A percentile compares a stretch with the other conserved stretches of the same genome.
phyloP scores from a whole-genome alignment of 192 early-diverging fungal species.

The Linnemannia zychae region DNA sequence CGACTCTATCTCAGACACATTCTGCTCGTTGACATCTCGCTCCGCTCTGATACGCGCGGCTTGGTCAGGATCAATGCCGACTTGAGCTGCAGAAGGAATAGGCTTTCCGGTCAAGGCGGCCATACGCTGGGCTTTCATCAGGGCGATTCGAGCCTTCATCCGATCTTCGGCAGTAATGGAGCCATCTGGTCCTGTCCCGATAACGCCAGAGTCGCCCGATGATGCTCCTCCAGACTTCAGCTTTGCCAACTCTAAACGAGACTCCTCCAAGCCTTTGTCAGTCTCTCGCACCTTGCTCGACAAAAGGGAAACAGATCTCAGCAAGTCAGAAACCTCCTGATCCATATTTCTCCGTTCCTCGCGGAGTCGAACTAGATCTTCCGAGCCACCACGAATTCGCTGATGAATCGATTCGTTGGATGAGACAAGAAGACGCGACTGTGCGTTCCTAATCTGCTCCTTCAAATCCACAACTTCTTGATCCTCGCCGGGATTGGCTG shows the following conservation, averaged over 20 bases:
- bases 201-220: slow-evolving; percentile 37
- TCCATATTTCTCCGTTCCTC: slow-evolving; percentile 65
- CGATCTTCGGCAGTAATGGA: slow-evolving; percentile 65
- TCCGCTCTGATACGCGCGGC: slow-evolving; percentile 54
- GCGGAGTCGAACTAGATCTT: slow-evolving; percentile 59
- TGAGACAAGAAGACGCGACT: slow-evolving; percentile 34
- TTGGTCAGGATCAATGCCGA: slow-evolving; percentile 61
- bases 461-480: slow-evolving; percentile 61
- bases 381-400: slow-evolving; percentile 43
- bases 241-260: slow-evolving; percentile 58
- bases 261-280: slow-evolving; percentile 60
- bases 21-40: slow-evolving; percentile 57
- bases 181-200: slow-evolving; percentile 67
- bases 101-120: slow-evolving; percentile 63
- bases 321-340: slow-evolving; percentile 56
- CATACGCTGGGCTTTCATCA: slow-evolving; percentile 66
- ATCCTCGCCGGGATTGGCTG: slow-evolving; percentile 35
- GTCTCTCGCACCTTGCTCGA: slow-evolving; percentile 60
- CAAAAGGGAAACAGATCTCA: slow-evolving; percentile 51
- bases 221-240: slow-evolving; percentile 34
- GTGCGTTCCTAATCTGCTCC: slow-evolving; percentile 56
- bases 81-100: slow-evolving; percentile 38
- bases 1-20: slow-evolving; percentile 58
- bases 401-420: slow-evolving; percentile 37
- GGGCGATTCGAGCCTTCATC: slow-evolving; percentile 65